A percentile compares a stretch with the other conserved stretches of the same genome.
phyloP scores from a whole-genome alignment of 2,329 filamentous ascomycete genomes.

The Fusarium solani-melongenae region DNA sequence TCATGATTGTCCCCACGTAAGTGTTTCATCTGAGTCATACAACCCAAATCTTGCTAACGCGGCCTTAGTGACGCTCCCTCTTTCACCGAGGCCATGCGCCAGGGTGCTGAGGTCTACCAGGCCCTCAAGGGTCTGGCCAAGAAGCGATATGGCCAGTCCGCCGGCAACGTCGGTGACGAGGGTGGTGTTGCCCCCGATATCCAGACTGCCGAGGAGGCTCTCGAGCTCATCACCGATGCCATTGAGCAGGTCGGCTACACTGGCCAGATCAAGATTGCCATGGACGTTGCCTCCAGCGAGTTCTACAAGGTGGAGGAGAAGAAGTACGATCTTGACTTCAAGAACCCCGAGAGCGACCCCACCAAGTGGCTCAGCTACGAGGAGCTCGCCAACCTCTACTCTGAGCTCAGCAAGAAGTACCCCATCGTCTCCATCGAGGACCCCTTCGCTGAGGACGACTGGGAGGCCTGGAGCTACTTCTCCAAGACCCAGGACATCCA shows the following conservation, averaged over 20 bases:
- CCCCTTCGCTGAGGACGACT: conserved; percentile 99
- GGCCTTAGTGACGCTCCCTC: conserved; percentile 76
- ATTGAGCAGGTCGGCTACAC: conserved; percentile 97
- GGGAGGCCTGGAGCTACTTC: conserved; percentile 99
- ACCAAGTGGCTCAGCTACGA: conserved; percentile 99
- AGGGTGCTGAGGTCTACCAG: conserved; percentile 98
- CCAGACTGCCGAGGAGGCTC: conserved; percentile 94
- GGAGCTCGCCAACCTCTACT: conserved; percentile 93
- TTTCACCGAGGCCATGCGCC: conserved; percentile 95
- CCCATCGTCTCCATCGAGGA: conserved; percentile 99
- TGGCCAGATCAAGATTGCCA: conserved; percentile 96
- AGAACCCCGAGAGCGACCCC: conserved; percentile 97
- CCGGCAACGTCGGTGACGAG: conserved; percentile 99
- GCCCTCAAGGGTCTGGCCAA: conserved; percentile 96
- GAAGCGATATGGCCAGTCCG: conserved; percentile 99
- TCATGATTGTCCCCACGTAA: conserved; percentile 91
- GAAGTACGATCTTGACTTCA: conserved; percentile 99
- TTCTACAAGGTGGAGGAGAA: conserved; percentile 98
- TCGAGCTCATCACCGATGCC: conserved; percentile 93
- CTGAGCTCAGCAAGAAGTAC: conserved; percentile 90
- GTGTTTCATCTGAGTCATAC: conserved; percentile 43
- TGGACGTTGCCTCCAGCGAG: conserved; percentile 99
- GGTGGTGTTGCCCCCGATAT: conserved; percentile 99
- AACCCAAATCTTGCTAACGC: conserved; percentile 10
- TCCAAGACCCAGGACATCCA: conserved; percentile 99